Evolutionary conservation across 202 grass and related monocot genomes (phyloP).

Genomic region (Panicum virgatum): DNA sequence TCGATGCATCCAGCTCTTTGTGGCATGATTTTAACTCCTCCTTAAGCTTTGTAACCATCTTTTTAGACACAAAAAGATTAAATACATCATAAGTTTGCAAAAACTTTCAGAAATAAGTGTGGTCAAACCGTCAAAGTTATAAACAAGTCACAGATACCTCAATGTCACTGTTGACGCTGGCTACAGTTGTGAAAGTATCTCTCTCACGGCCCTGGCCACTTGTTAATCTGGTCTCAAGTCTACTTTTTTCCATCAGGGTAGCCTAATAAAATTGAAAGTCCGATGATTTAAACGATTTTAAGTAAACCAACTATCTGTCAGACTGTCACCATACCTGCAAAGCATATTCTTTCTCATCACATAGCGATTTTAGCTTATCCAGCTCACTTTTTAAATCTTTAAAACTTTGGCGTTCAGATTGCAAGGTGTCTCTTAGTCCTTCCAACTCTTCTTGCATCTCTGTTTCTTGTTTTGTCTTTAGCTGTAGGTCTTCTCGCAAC

Average conservation of each 20-base stretch:
- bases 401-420: conserved; percentile 71
- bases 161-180: conserved; percentile 41
- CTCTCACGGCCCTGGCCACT: conserved; percentile 41
- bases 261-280: conserved; percentile 59
- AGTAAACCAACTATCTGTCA: background rate
- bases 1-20: conserved; percentile 73
- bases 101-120: conserved; percentile 13
- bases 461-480: conserved; percentile 72
- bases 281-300: conserved; percentile 31
- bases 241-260: conserved; percentile 77
- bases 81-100: background rate
- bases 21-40: conserved; percentile 75
- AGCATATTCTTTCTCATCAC: conserved; percentile 77
- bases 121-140: background rate
- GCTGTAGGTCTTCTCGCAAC: conserved; percentile 74
- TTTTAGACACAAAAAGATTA: conserved; percentile 37
- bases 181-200: conserved; percentile 48
- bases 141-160: conserved; percentile 51
- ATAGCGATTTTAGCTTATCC: conserved; percentile 73
- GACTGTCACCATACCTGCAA: conserved; percentile 78
- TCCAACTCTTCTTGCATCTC: conserved; percentile 79
- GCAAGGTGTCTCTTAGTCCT: conserved; percentile 67
- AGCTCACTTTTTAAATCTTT: conserved; percentile 66
- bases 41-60: conserved; percentile 80
- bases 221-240: conserved; percentile 65